Base-by-base conservation (phyloP, 2,329 filamentous ascomycete genomes). In the Cyphellophora attinorum region DNA sequence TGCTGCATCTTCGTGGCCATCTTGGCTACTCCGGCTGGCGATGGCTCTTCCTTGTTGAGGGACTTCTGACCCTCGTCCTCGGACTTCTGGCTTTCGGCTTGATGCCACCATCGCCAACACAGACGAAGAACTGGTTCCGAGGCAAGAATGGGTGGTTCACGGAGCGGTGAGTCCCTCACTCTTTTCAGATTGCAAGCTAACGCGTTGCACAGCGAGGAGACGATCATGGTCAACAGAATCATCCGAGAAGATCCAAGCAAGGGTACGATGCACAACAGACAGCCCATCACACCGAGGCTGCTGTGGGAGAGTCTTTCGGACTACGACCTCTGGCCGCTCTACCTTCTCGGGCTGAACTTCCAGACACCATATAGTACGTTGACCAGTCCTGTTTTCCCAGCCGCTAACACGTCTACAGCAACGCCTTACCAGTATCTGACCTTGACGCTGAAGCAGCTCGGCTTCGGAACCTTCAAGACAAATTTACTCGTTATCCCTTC, bases 401-500 rank as follows among this genome's bases (percentile, higher is more conserved):
- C n/a, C n/a, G n/a, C n/a, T n/a, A n/a, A n/a, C n/a, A n/a, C 67
- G 33, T 61, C 62, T 0, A 56, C 59, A 1, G 41, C 58, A 1
- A 60, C 67, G 2, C 60, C 63, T 6, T 53, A 45, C 38, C 62
- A 57, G 0, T 71, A 71, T 31, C 53, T 71, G 6, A 63, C 66
- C 5, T 59, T 58, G 34, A 65, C 63, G 11, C 53, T 69, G 1
- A 57, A 57, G 2, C 49, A 59, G 14, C 52, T 68, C 18, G 65
- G 64, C 6, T 53, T 53, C 34, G 40, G 36, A 35, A 50, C 49
- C 3, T 55, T 38, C 32, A 37, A 41, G 44, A 31, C 50, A 13
- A 81, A 79, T 45, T 59, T 82, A 39, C 63, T 81, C 13, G 73
- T 72, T 1, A 76, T 79, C 6, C 74, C 72, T 0, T 66, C 70